Base-by-base conservation (phyloP, 2,329 filamentous ascomycete species). In the Raffaelea arxii region DNA sequence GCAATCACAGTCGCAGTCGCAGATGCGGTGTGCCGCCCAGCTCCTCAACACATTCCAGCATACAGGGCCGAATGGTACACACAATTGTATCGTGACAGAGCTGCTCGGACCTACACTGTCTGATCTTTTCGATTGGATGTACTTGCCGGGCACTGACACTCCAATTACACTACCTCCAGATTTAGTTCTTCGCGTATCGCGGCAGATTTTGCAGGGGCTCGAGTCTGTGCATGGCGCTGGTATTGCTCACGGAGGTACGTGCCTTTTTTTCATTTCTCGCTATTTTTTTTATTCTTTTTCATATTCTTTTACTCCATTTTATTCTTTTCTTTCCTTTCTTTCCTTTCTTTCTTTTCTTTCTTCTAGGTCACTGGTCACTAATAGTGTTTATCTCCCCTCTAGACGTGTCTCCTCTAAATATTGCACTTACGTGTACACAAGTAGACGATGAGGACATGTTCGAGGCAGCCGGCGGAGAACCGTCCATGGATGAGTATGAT, bases 81-180 rank as follows among this genome's bases (percentile, higher is more conserved):
- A 43, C 18, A 43, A 43, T 11, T 43, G 41, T 19, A 5, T 43
- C 12, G 41, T 43, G 14, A 43, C 25, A 23, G 41, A 43, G 41
- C n/a, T 43, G 4, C n/a, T 43, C 10, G 41, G 41, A 4, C 41
- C 41, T 6, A 24, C 40, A 22, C 24, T 42, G 7, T n/a, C 40
- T 3, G 24, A 30, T 22, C 9, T 42, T 12, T 25, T 42, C 9
- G 40, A 42, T 16, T 27, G n/a, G n/a, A n/a, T n/a, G 19, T 42
- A 42, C 6, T 16, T 9, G 27, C 27, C 27, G 27, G 24, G 30
- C n/a, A 24, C n/a, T n/a, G n/a, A 42, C 12, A 19, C n/a, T n/a
- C 5, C 9, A 2, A 12, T 35, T 16, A 35, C 41, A 14, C 24
- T 43, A 18, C 25, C 18, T 5, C 41, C 41, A 16, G 41, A 43